Base-by-base conservation (phyloP, 2,329 filamentous ascomycete genomes). In the Colletotrichum cuscutae region DNA sequence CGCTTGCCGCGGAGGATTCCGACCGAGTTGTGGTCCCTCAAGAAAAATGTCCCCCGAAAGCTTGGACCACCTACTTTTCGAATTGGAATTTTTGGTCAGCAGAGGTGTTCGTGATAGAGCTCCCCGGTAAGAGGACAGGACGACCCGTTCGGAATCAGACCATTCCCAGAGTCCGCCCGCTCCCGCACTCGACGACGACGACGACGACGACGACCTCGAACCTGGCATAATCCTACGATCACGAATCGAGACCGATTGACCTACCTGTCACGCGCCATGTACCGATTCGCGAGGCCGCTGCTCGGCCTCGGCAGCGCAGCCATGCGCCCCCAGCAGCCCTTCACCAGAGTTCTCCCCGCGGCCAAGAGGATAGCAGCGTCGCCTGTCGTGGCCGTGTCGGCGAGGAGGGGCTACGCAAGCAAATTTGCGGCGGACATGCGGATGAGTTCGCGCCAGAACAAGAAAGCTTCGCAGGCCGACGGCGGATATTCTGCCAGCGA, bases 221-320 rank as follows among this genome's bases (percentile, higher is more conserved):
- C 12, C 35, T 42, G 15, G 15, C 35, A 12, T 19, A 32, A 26
- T 5, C 54, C 30, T n/a, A n/a, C 37, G 22, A 28, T 42, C 35
- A 28, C 32, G 49, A 42, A 58, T 11, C 19, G 28, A n/a, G 15
- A 28, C 11, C 28, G 22, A 37, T 6, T 13, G n/a, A 64, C 13
- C n/a, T 8, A 54, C 8, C 5, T 28, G 26, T 26, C 52, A 32
- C 42, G 15, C 68, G 46, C 30, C 65, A 70, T 74, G 65, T 74
- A 64, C 58, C 72, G 68, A 53, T 53, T 62, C 32, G 65, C 61
- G 65, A 68, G 72, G 62, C 62, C 72, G 49, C 53, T 74, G 8
- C 61, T 72, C 68, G 74, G 68, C 65, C 30, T 65, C 46, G 42
- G 52, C 62, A 56, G 56, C 13, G 53, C 22, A 42, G 65, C 59